phyloP scores from a whole-genome alignment of 139 green algal genomes.

The Penium margaritaceum region DNA sequence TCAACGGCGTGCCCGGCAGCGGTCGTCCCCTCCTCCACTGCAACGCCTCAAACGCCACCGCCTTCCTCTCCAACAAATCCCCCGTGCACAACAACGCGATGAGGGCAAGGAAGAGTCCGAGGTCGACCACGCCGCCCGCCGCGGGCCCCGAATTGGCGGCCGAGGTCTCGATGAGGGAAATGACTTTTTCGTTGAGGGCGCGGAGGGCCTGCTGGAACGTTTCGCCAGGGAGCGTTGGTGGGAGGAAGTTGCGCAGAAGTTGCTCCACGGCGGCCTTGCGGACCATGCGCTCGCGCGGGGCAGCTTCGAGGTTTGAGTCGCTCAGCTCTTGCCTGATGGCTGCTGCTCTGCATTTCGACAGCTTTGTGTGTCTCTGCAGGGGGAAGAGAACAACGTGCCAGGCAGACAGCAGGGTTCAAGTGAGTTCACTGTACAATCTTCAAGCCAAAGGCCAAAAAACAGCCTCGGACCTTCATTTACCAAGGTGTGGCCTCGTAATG shows the following conservation, averaged over 20 bases:
- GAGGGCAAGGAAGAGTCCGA: constrained; percentile 49
- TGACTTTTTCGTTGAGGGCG: constrained; percentile 49
- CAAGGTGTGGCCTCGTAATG: no score
- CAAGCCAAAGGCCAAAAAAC: no score
- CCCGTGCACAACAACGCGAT: constrained; percentile 42
- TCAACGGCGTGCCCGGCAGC: neutral
- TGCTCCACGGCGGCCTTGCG: constrained; percentile 51
- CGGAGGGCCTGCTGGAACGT: constrained; percentile 60
- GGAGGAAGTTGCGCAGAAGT: constrained; percentile 47
- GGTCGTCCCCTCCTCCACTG: neutral
- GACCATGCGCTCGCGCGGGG: constrained; percentile 37
- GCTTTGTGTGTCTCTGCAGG: neutral
- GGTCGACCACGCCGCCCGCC: constrained; percentile 41
- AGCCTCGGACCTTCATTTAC: no score
- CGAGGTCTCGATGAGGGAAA: constrained; percentile 46
- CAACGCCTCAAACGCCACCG: constrained; percentile 30
- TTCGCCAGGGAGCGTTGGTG: constrained; percentile 18
- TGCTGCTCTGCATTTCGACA: neutral
- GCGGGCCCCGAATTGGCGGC: no score
- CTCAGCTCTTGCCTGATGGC: neutral
- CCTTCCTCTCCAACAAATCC: constrained; percentile 12
- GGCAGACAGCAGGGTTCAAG: neutral
- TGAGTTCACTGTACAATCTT: neutral
- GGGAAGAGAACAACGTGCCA: neutral
- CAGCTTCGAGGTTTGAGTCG: constrained; percentile 1